Percentiles rank a stretch among this genome's conserved stretches.
Evolutionary conservation across 2,329 filamentous ascomycete species (phyloP).

Genomic region (Coniochaeta prunicola): DNA sequence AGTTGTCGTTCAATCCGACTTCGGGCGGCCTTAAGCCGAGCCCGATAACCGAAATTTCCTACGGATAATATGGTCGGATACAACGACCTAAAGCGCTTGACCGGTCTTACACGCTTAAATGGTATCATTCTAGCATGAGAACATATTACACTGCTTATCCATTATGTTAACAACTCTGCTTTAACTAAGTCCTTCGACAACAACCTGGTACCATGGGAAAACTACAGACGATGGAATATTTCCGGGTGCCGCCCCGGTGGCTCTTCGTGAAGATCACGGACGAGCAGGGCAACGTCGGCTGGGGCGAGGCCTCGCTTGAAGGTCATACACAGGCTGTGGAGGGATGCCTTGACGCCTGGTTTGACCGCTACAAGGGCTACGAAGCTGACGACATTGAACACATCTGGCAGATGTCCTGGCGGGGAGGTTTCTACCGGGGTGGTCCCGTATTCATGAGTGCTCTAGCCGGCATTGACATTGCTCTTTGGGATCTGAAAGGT

Average conservation of each 20-base stretch:
- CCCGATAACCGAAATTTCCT: too few relatives aligned
- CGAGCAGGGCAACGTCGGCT: conserved; percentile 48
- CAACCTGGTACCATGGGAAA: too few relatives aligned
- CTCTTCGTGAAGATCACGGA: conserved; percentile 62
- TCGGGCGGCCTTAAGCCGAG: too few relatives aligned
- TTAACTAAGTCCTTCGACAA: too few relatives aligned
- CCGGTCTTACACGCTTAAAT: too few relatives aligned
- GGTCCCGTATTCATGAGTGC: conserved; percentile 66
- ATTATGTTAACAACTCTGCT: too few relatives aligned
- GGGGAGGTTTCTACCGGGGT: conserved; percentile 59
- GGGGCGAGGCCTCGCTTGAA: conserved; percentile 60
- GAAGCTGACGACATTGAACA: conserved; percentile 64
- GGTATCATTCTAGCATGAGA: too few relatives aligned
- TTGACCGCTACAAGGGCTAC: conserved; percentile 45
- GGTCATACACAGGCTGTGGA: conserved; percentile 59
- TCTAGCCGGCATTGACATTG: conserved; percentile 60
- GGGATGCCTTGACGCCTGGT: conserved; percentile 54
- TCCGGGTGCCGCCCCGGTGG: conserved; percentile 58
- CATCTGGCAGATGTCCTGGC: conserved; percentile 60
- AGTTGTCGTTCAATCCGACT: too few relatives aligned
- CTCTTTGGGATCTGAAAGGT: conserved; percentile 60
- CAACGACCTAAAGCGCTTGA: too few relatives aligned
- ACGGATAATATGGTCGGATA: too few relatives aligned
- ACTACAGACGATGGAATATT: conserved; percentile 56
- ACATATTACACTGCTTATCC: too few relatives aligned